Base-by-base conservation (phyloP, 1,284 basidiomycete species). In the Cystobasidium sp. region DNA sequence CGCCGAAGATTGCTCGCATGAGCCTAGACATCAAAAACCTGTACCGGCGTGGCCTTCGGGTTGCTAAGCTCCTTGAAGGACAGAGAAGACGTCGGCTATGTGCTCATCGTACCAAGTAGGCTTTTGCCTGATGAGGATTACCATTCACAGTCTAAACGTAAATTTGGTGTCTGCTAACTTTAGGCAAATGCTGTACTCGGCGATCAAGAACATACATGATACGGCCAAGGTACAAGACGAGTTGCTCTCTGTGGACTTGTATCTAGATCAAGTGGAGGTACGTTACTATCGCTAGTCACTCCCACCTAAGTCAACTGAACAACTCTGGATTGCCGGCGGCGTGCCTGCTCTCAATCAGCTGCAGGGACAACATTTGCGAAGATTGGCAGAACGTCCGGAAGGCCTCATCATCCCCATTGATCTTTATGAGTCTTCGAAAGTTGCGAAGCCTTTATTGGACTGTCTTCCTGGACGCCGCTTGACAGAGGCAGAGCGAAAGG, bases 81-180 rank as follows among this genome's bases (percentile, higher is more conserved):
- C 62, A 73, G 52, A 49, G 70, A 37, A 44, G 70, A 65, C 31
- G 70, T 47, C 62, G 70, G 2, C 63, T 73, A 37, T 73, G 62
- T 52, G 52, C 63, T 9, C 66, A 64, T 51, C 49, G 70, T 31
- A 56, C 70, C 39, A 73, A 73, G 70, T 73, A 24, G 31, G 51
- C 20, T 39, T 59, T 7, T 20, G 31, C 16, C 12, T 56, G 37
- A n/a, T 55, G 20, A 41, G 16, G 8, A 46, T 5, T 10, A 16
- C 18, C 8, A 44, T 31, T 6, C 47, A 52, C 16, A n/a, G 43
- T 53, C 47, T 20, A 37, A 39, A 16, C 47, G 20, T 1, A 20
- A 16, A 14, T 3, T 16, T 66, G 47, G n/a, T 39, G 18, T 39
- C 31, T 44, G 31, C 18, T 18, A 22, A 14, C 31, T 31, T 31